A percentile compares a stretch with the other conserved stretches of the same genome.
These are phyloP conservation scores for Escovopsis sp. DNA, from an alignment of 2,329 filamentous ascomycete species.

Conservation along the genomic window DNA sequence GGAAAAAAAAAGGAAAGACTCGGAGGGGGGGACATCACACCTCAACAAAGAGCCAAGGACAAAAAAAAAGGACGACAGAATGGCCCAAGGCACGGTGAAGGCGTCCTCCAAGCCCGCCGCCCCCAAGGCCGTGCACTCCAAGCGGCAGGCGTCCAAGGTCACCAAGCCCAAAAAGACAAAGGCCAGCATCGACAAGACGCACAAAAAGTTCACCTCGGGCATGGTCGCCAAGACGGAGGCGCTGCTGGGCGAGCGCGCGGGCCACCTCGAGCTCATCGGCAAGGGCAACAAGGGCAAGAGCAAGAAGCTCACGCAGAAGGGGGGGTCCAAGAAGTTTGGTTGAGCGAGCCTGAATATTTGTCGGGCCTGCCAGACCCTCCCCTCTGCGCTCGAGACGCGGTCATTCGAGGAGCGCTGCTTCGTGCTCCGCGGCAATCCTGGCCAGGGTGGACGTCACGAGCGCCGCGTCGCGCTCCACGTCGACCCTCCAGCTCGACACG, in stretches of 20 bases:
- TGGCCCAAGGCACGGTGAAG: conserved; percentile 43
- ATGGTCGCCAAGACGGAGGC: conserved; percentile 40
- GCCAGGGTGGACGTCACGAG: conserved; percentile 49
- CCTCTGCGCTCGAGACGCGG: no score
- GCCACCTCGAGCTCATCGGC: conserved; percentile 45
- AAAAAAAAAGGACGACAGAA: conserved; percentile 12
- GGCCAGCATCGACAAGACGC: conserved; percentile 34
- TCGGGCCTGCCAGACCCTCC: no score
- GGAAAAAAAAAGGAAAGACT: no score
- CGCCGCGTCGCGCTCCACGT: conserved; percentile 50
- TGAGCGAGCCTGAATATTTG: conserved; percentile 16
- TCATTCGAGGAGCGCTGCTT: no score
- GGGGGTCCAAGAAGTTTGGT: conserved; percentile 41
- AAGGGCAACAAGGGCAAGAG: conserved; percentile 33
- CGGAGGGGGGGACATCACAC: background rate
- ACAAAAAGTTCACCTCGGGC: conserved; percentile 40
- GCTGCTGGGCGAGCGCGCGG: conserved; percentile 42
- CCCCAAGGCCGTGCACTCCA: conserved; percentile 26
- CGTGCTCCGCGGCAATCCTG: no score
- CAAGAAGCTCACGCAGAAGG: conserved; percentile 27
- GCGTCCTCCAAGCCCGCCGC: conserved; percentile 26
- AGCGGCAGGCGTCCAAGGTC: conserved; percentile 29
- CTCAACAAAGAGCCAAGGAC: background rate
- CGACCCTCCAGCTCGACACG: conserved; percentile 70
- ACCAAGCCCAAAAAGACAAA: conserved; percentile 34